These are phyloP conservation scores for Paramecium octaurelia DNA, from an alignment of 73 alveolate genomes.

Conservation along the genomic window DNA sequence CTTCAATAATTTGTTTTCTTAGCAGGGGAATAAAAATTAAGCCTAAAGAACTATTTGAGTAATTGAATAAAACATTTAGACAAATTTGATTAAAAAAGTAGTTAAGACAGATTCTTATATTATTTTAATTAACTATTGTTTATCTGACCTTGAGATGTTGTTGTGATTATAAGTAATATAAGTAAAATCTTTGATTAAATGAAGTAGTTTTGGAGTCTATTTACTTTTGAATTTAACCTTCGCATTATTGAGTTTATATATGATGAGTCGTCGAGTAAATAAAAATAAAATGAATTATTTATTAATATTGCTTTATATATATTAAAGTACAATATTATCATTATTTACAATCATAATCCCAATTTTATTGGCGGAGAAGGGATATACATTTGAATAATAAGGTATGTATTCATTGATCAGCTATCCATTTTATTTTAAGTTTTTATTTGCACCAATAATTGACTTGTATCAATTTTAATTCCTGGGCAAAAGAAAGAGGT, in stretches of 20 bases:
- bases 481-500: conserved; percentile 28
- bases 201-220: background rate
- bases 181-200: too few species aligned
- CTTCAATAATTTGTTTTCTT: background rate
- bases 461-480: background rate
- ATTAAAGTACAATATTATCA: background rate
- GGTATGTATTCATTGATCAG: conserved; percentile 13
- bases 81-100: too few species aligned
- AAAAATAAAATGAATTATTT: conserved; percentile 15
- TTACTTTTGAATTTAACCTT: background rate
- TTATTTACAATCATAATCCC: conserved; percentile 4
- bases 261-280: conserved; percentile 16
- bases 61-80: too few species aligned
- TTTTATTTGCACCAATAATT: conserved; percentile 11
- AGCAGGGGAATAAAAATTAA: background rate
- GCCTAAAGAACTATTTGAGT: background rate
- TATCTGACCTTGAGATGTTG: background rate
- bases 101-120: background rate
- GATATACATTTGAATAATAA: conserved; percentile 25
- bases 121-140: background rate
- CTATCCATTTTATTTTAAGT: conserved; percentile 6
- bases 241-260: conserved; percentile 5
- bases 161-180: conserved; percentile 30
- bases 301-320: conserved; percentile 15
- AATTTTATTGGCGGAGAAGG: conserved; percentile 17